Conservation (phyloP, 2,329 filamentous ascomycete species). For the Helminthosporium solani region DNA sequence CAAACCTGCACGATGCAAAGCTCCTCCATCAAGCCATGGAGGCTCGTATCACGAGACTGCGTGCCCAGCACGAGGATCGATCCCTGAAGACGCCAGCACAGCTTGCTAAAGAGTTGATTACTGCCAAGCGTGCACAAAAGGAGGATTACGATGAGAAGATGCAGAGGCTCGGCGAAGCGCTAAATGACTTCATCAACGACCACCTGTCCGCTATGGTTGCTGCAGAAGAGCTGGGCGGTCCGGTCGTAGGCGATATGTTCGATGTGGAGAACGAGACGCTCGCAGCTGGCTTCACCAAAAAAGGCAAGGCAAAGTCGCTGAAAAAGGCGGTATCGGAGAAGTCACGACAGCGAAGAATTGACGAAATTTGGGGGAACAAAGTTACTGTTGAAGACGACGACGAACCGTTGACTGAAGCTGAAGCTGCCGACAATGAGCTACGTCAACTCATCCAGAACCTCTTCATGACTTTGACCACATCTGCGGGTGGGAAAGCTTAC, state of each 20-base stretch:
- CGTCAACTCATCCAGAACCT: conserved; percentile 50
- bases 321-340: conserved; percentile 39
- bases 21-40: conserved; percentile 51
- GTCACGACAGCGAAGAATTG: conserved; percentile 52
- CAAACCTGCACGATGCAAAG: conserved; percentile 50
- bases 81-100: conserved; percentile 62
- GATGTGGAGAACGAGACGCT: conserved; percentile 60
- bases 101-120: conserved; percentile 62
- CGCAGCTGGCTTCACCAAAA: conserved; percentile 55
- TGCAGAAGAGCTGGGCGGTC: conserved; percentile 79
- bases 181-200: conserved; percentile 70
- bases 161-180: conserved; percentile 59
- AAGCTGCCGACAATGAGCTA: conserved; percentile 51
- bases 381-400: conserved; percentile 23
- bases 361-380: conserved; percentile 50
- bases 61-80: conserved; percentile 57
- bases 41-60: conserved; percentile 61
- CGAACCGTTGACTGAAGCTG: conserved; percentile 45
- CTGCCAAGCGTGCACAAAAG: conserved; percentile 61
- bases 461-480: conserved; percentile 43
- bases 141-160: conserved; percentile 62
- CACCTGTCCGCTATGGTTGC: conserved; percentile 74
- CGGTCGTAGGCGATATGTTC: conserved; percentile 73
- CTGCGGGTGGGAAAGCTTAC: conserved; percentile 47
- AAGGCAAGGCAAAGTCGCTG: conserved; percentile 47